Percentiles rank a stretch among this genome's conserved stretches.
phyloP scores from a whole-genome alignment of 495 filamentous ascomycete species.

The Penicillium herquei region DNA sequence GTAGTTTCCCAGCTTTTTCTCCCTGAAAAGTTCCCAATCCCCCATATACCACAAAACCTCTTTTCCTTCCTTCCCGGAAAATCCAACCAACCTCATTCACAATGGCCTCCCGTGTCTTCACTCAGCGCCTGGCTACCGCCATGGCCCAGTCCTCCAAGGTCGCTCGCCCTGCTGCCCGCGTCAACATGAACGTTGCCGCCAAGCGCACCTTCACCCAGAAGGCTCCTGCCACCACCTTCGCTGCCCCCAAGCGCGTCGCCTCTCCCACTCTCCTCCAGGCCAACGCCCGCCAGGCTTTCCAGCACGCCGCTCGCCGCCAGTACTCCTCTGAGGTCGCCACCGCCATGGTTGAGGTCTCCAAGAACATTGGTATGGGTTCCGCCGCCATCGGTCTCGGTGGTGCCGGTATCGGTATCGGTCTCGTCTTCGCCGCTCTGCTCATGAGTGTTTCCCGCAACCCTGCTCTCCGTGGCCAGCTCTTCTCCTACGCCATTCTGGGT shows the following conservation, averaged over 20 bases:
- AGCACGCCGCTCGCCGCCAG: slow-evolving; percentile 57
- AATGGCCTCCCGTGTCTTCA: slow-evolving; percentile 75
- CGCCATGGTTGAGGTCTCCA: slow-evolving; percentile 83
- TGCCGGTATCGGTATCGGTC: slow-evolving; percentile 91
- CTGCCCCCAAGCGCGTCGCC: slow-evolving; percentile 68
- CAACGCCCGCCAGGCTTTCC: slow-evolving; percentile 64
- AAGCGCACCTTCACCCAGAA: slow-evolving; percentile 66
- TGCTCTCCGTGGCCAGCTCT: slow-evolving; percentile 83
- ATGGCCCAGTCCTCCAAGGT: slow-evolving; percentile 70
- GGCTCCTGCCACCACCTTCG: slow-evolving; percentile 44
- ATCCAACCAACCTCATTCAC: slow-evolving; percentile 44
- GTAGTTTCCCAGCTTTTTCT: slow-evolving; percentile 46
- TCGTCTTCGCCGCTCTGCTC: slow-evolving; percentile 85
- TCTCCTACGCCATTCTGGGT: slow-evolving; percentile 90
- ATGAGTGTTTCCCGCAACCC: slow-evolving; percentile 85
- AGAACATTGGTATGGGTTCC: slow-evolving; percentile 83
- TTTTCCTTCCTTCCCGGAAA: slow-evolving; percentile 17
- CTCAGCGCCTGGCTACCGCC: slow-evolving; percentile 69
- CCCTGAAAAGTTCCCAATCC: slow-evolving; percentile 35
- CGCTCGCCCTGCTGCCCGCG: slow-evolving; percentile 65
- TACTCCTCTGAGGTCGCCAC: slow-evolving; percentile 80
- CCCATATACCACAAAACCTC: slow-evolving; percentile 18
- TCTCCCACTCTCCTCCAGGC: slow-evolving; percentile 57
- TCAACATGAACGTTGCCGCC: slow-evolving; percentile 57
- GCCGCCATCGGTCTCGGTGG: slow-evolving; percentile 87